These are phyloP conservation scores for Colletotrichum sp. DNA, from an alignment of 2,329 filamentous ascomycete species.

Conservation along the genomic window DNA sequence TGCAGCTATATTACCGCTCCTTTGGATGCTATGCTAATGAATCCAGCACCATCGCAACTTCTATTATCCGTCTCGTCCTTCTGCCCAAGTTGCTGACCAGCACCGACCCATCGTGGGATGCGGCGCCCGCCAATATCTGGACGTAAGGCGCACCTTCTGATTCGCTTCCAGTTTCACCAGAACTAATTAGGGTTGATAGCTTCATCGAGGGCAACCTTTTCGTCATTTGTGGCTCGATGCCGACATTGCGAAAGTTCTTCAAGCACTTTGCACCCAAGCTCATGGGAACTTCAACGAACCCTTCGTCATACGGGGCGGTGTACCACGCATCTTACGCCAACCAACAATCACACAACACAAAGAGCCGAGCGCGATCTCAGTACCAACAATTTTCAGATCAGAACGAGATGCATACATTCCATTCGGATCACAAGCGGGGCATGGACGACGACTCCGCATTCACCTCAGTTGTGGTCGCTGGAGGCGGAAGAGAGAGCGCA, in stretches of 20 bases:
- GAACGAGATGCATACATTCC: constrained; percentile 6
- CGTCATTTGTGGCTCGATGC: constrained; percentile 44
- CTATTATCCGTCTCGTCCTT: not conserved
- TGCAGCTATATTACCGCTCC: rapidly evolving
- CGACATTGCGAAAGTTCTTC: constrained; percentile 44
- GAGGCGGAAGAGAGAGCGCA: not conserved
- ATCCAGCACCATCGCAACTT: constrained; percentile 9
- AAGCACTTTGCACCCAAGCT: constrained; percentile 37
- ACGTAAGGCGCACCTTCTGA: not conserved
- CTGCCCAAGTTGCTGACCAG: constrained; percentile 3
- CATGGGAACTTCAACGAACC: not conserved
- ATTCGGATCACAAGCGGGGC: not conserved
- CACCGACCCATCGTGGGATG: constrained; percentile 12
- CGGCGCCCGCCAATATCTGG: constrained; percentile 17
- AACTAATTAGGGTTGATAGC: not conserved
- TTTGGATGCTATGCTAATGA: not conserved
- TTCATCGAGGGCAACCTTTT: constrained; percentile 44
- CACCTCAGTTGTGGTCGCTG: constrained; percentile 15
- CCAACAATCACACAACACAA: not conserved
- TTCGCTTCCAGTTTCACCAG: rapidly evolving
- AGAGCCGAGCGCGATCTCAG: not conserved
- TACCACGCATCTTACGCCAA: not conserved
- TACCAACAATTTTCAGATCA: constrained; percentile 10
- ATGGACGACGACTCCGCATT: not conserved
- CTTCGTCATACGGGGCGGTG: not conserved